Evolutionary conservation across 192 early-diverging fungal genomes (phyloP), one percentile per base, ranked within the genome.

Genomic region (Coemansia sp.): DNA sequence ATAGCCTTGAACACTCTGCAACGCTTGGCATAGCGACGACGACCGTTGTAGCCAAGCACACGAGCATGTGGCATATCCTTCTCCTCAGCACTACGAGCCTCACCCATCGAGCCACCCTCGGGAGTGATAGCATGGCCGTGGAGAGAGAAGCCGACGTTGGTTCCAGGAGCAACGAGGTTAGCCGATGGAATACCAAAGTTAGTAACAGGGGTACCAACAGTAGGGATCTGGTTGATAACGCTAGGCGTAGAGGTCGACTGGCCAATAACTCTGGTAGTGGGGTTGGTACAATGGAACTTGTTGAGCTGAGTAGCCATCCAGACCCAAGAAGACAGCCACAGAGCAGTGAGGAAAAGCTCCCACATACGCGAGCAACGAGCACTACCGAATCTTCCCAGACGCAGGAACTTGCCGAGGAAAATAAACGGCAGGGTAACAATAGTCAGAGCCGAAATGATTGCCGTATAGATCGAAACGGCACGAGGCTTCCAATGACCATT

Each of bases 401-500:
- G 50, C 42, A 67, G 51, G 9, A 47, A 18, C 49, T 67, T 74
- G 52, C 64, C 64, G 38, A 74, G 49, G 14, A 74, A 38, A n/a
- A 74, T 32, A 2, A 67, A 33, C 3, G 71, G 64, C 11, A 67
- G 53, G 0, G 64, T 67, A 23, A 74, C 52, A 26, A 67, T 67
- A 9, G 71, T 74, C 35, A 74, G 44, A 4, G 50, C 55, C 25
- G 71, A 60, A 5, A 74, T 60, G 1, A 74, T 63, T 9, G 71
- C 71, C 9, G 64, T 67, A 53, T 61, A 74, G 39, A 74, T 67
- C 6, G 71, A 74, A 18, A 49, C 71, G 4, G 71, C 64, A 35
- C 71, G 71, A 4, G 71, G 71, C 60, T 74, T 74, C 71, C 71
- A 74, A 60, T 74, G 64, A 0, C 71, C 71, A 22, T 62, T 74